These are phyloP conservation scores for Dichomitus squalens DNA, from an alignment of 1,284 basidiomycete genomes.

Conservation along the genomic window DNA sequence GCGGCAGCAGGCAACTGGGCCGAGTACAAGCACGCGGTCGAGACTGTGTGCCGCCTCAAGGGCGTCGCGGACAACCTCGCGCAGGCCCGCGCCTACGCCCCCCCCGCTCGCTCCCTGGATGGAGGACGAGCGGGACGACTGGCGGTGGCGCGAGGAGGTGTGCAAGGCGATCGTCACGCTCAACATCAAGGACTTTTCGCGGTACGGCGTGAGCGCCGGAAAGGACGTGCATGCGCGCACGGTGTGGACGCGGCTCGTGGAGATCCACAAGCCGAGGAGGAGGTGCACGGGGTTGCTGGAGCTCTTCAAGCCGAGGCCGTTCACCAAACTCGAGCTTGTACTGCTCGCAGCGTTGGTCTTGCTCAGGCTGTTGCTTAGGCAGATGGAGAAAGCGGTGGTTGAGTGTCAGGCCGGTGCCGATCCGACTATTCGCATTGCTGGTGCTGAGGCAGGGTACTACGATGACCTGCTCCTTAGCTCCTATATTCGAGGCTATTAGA, in stretches of 20 bases:
- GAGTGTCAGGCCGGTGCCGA: neutral
- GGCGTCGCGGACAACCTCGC: conserved; percentile 6
- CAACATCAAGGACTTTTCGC: conserved; percentile 11
- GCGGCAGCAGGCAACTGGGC: conserved; percentile 5
- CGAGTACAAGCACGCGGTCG: conserved; percentile 17
- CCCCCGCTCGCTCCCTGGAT: no score
- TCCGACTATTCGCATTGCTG: neutral
- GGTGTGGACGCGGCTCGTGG: conserved; percentile 9
- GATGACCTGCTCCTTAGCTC: neutral
- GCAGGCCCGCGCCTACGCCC: neutral
- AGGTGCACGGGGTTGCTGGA: neutral
- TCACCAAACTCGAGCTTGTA: neutral
- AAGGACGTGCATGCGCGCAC: conserved; percentile 7
- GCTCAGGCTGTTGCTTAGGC: neutral
- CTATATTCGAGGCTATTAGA: no score
- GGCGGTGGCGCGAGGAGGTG: conserved; percentile 13
- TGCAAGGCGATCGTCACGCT: conserved; percentile 18
- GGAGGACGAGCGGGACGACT: conserved; percentile 4
- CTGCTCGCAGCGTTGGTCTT: neutral
- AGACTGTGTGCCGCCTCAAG: conserved; percentile 12
- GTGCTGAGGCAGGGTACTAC: neutral
- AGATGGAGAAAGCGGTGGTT: no score
- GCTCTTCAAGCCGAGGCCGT: neutral
- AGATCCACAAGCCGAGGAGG: neutral
- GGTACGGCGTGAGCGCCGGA: neutral